Evolutionary conservation across 495 filamentous ascomycete species (phyloP).

Genomic region (Neurospora sp.): DNA sequence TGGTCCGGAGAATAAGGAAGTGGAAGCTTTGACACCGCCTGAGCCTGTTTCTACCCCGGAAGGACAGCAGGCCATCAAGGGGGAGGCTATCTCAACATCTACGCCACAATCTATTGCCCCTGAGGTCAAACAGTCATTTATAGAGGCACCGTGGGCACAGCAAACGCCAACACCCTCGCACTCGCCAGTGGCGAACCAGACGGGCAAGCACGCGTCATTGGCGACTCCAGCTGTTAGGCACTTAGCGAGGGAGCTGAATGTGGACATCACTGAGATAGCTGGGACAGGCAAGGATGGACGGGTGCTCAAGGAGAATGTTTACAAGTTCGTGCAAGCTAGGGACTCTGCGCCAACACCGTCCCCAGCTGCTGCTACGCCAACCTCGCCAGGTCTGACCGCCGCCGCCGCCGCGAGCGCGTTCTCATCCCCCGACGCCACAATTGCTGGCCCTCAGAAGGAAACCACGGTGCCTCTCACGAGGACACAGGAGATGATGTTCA

Average conservation of each 20-base stretch:
- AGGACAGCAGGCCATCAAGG: not conserved
- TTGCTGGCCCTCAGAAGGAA: conserved; percentile 49
- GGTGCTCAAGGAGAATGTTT: conserved; percentile 90
- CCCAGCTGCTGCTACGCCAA: not conserved
- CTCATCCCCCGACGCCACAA: conserved; percentile 5
- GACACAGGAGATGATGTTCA: conserved; percentile 91
- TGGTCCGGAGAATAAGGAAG: conserved; percentile 37
- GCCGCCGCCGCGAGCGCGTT: conserved; percentile 4
- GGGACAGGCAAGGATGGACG: conserved; percentile 90
- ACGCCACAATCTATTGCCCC: not conserved
- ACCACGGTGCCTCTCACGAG: conserved; percentile 55
- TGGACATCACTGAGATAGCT: conserved; percentile 64
- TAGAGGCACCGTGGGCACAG: not conserved
- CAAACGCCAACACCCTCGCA: conserved; percentile 5
- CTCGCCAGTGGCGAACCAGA: conserved; percentile 6
- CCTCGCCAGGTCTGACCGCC: not conserved
- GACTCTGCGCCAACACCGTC: conserved; percentile 13
- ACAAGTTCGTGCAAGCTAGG: conserved; percentile 48
- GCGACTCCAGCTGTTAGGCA: conserved; percentile 93
- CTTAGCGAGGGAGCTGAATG: conserved; percentile 61
- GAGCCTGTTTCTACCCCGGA: conserved; percentile 14
- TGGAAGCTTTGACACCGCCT: conserved; percentile 30
- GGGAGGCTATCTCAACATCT: not conserved
- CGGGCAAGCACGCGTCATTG: conserved; percentile 53
- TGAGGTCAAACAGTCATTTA: not conserved